Evolutionary conservation across 2,329 filamentous ascomycete genomes (phyloP), one percentile per base, ranked within the genome.

Genomic region (Trichoderma afroharzianum): DNA sequence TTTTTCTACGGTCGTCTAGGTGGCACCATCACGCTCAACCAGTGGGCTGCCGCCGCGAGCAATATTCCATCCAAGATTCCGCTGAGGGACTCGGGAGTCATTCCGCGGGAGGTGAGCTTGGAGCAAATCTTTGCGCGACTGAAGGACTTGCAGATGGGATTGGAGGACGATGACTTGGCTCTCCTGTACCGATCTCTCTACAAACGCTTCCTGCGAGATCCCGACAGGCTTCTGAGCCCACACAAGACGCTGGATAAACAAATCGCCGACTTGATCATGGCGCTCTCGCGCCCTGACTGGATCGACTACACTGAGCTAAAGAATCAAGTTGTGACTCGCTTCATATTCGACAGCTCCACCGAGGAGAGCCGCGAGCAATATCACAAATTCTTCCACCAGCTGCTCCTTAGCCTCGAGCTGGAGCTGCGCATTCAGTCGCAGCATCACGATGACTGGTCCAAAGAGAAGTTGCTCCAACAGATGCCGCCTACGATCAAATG

Each of bases 311-410:
- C 90, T 32, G 83, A 85, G 43, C 87, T 87, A 4, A 88, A 88
- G 76, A 93, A 93, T 76, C 92, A 94, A 76, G 90, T 93, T 26
- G 88, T 91, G 28, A 92, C 92, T 3, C 89, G 90, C 68, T 93
- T 91, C 80, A 91, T 94, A 72, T 90, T 90, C 73, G 88, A 91
- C 75, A 85, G 85, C 14, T 83, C 85, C 70, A 83, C 85, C 71
- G 83, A 85, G 43, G 82, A 84, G 21, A 90, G 91, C 74, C 83
- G 86, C 59, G 81, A 83, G 21, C 85, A 86, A 72, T 92, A 91
- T 75, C 86, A 87, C 72, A 86, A 85, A 30, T 94, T 94, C 81
- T 93, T 93, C 79, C 91, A 93, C 78, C 92, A 94, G 80, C 82
- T 94, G n/a, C 84, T 94, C 3, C 85, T 94, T 55, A 91, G 90